Percentiles rank a stretch among this genome's conserved stretches.
Conservation (phyloP, 2,329 filamentous ascomycete species). For the Dendryphion nanum region DNA sequence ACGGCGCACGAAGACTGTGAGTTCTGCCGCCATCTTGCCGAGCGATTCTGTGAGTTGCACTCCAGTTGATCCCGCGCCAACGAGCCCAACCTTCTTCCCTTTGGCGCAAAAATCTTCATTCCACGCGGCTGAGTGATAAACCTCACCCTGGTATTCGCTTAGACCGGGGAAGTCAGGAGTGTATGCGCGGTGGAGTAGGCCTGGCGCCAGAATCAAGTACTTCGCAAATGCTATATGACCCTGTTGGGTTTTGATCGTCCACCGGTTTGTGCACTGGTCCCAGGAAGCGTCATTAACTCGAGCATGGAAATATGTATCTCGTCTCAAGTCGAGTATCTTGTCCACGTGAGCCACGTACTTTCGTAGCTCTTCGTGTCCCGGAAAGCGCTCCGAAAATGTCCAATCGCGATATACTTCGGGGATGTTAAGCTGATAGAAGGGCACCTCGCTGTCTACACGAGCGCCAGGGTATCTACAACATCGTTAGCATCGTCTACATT, state of each 20-base stretch:
- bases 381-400: constrained; percentile 53
- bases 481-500: no score
- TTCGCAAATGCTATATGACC: constrained; percentile 47
- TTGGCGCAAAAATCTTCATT: constrained; percentile 48
- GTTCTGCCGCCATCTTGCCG: constrained; percentile 49
- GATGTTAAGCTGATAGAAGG: constrained; percentile 43
- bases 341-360: constrained; percentile 58
- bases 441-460: constrained; percentile 41
- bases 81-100: constrained; percentile 57
- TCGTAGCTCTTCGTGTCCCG: constrained; percentile 48
- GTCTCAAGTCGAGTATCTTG: constrained; percentile 45
- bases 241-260: constrained; percentile 49
- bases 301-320: constrained; percentile 54
- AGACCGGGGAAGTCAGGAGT: constrained; percentile 57
- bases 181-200: constrained; percentile 56
- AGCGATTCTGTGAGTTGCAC: constrained; percentile 61
- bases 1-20: constrained; percentile 55
- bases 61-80: constrained; percentile 62
- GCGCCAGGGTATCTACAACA: constrained; percentile 30
- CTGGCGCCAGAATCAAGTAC: constrained; percentile 51
- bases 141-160: constrained; percentile 53
- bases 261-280: constrained; percentile 43
- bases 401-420: constrained; percentile 46
- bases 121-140: neutral
- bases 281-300: constrained; percentile 51